Evolutionary conservation across 208 protist genomes (phyloP), one percentile per base, ranked within the genome.

Genomic region (Trichomonas gallinae): DNA sequence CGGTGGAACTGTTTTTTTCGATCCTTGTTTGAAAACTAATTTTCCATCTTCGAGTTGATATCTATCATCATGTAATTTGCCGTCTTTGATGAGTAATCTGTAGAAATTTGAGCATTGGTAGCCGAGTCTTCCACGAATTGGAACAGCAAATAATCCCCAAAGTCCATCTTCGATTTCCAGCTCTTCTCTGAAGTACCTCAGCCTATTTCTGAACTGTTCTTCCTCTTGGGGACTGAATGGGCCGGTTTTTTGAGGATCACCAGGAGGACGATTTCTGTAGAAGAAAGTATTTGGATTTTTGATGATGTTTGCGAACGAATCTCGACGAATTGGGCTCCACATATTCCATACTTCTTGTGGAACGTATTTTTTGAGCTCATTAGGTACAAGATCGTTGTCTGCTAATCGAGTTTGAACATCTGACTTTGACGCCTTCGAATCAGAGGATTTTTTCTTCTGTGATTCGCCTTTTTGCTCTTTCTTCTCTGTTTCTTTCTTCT

Each of bases 271-370:
- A 51, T 93, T 93, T 38, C 87, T 23, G 45, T 93, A 93, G 31
- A 93, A 93, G 44, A 93, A 93, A 10, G 87, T 26, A 93, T 93
- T 93, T 36, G 87, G 87, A 58, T 93, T 93, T 93, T 93, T 93
- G 10, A 93, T 93, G 26, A 93, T 93, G 44, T 23, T 13, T 93
- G 6, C n/a, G 15, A 93, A 93, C 38, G 87, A 93, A 34, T 93
- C 44, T 42, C 87, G 40, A 38, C 87, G 87, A 51, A 93, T 93
- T 15, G 87, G 87, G 38, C 87, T 93, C 87, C 87, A 93, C 26
- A 34, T 38, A 36, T 38, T 51, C 87, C 87, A 93, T 26, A 93
- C 44, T 51, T 93, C 87, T 93, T 93, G 87, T 2, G 87, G 46
- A 34, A 93, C 87, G 36, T 93, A 93, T 42, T 48, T 13, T 58